phyloP scores from a whole-genome alignment of 108 stramenopile genomes.

The Fragilaria radians region DNA sequence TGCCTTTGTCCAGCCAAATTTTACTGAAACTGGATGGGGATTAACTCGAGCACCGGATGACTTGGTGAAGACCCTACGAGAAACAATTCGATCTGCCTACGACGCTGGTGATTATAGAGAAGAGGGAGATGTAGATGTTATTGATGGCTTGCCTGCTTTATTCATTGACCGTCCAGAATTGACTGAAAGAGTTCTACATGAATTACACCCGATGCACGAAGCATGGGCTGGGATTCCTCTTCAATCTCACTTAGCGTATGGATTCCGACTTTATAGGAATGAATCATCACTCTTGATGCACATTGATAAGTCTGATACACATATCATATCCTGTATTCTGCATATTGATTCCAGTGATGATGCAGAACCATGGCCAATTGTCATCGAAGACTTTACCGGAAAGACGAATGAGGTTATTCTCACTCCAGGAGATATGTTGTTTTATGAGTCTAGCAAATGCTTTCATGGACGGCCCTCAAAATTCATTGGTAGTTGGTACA shows the following conservation, averaged over 20 bases:
- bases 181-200: conserved; percentile 41
- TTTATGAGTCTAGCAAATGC: no score
- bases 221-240: conserved; percentile 56
- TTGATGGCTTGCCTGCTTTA: conserved; percentile 29
- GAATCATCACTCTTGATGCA: conserved; percentile 73
- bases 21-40: conserved; percentile 71
- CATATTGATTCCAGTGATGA: conserved; percentile 74
- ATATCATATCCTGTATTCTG: no score
- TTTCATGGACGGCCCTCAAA: conserved; percentile 71
- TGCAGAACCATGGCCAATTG: conserved; percentile 69
- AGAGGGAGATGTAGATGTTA: conserved; percentile 32
- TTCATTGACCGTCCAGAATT: conserved; percentile 45
- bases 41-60: conserved; percentile 54
- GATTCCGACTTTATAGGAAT: conserved; percentile 72
- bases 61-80: conserved; percentile 37
- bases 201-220: conserved; percentile 58
- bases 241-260: conserved; percentile 52
- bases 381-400: conserved; percentile 60
- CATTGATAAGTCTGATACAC: conserved; percentile 64
- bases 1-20: conserved; percentile 39
- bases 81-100: conserved; percentile 34
- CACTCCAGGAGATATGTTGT: conserved; percentile 70
- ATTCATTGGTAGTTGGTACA: conserved; percentile 71
- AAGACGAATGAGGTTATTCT: conserved; percentile 46
- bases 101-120: conserved; percentile 11